Percentiles rank a stretch among this genome's conserved stretches.
These are phyloP conservation scores for Brassica hybrid DNA, from an alignment of 441 rosid species.

Conservation along the genomic window DNA sequence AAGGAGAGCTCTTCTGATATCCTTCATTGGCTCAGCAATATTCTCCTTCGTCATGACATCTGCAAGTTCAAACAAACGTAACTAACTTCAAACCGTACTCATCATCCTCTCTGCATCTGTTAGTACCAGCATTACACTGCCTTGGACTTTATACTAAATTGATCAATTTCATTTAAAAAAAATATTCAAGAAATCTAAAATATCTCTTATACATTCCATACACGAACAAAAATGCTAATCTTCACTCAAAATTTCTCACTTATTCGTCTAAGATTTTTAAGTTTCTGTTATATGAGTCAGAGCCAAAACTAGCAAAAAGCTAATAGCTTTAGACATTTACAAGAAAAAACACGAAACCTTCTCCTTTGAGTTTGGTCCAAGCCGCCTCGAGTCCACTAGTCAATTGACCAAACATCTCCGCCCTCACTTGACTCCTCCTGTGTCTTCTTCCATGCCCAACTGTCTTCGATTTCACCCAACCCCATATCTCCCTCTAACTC, in stretches of 20 bases:
- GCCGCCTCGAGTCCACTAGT: constrained; percentile 93
- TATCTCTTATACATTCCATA: neutral
- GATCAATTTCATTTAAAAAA: neutral
- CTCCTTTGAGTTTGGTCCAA: constrained; percentile 98
- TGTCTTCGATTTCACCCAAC: constrained; percentile 65
- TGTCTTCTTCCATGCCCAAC: constrained; percentile 51
- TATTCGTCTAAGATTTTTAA: neutral
- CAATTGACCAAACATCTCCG: constrained; percentile 98
- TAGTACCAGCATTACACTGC: neutral
- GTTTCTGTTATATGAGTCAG: neutral
- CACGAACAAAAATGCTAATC: neutral
- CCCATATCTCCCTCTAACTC: constrained; percentile 67
- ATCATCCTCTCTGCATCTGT: neutral
- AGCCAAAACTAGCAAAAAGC: constrained; percentile 14
- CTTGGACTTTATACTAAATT: neutral
- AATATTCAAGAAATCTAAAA: neutral
- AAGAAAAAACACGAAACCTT: constrained; percentile 56
- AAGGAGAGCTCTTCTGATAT: constrained; percentile 93
- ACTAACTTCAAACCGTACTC: neutral
- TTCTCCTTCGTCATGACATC: constrained; percentile 96
- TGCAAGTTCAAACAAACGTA: constrained; percentile 44
- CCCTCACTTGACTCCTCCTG: constrained; percentile 54
- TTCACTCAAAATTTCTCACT: neutral
- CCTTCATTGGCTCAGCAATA: constrained; percentile 93
- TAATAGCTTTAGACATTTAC: neutral